Evolutionary conservation across 116 monocot genomes (phyloP).

Genomic region (Thalassia testudinum): DNA sequence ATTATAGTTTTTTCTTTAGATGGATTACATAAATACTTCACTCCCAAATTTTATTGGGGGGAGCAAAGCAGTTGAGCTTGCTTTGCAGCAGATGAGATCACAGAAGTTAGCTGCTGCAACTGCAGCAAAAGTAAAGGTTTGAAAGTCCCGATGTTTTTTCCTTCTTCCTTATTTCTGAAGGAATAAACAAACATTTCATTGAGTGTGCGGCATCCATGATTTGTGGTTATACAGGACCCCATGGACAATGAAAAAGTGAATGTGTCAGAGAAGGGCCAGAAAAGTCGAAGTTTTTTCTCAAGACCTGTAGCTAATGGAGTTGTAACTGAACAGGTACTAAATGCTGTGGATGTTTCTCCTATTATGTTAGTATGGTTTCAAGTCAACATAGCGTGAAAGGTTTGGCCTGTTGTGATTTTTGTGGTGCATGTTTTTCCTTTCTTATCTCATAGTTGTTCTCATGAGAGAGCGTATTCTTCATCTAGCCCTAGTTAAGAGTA

Average conservation of each 20-base stretch:
- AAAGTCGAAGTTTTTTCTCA: constrained; percentile 35
- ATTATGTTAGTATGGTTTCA: too few species aligned
- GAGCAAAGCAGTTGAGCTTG: constrained; percentile 63
- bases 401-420: too few species aligned
- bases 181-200: not conserved
- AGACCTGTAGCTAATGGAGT: constrained; percentile 39
- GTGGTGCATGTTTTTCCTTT: too few species aligned
- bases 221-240: constrained; percentile 24
- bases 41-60: constrained; percentile 81
- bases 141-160: too few species aligned
- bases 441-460: too few species aligned
- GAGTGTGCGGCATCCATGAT: not conserved
- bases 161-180: too few species aligned
- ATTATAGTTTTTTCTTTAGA: constrained; percentile 18
- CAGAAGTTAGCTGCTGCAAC: constrained; percentile 22
- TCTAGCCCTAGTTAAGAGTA: too few species aligned
- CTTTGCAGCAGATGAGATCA: constrained; percentile 60
- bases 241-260: constrained; percentile 31
- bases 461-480: too few species aligned
- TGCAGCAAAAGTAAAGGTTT: constrained; percentile 6
- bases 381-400: too few species aligned
- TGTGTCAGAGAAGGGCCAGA: constrained; percentile 29
- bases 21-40: constrained; percentile 85
- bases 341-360: too few species aligned
- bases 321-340: constrained; percentile 36